Conservation (phyloP, 495 filamentous ascomycete species). For the Tuber microsphaerosporum region DNA sequence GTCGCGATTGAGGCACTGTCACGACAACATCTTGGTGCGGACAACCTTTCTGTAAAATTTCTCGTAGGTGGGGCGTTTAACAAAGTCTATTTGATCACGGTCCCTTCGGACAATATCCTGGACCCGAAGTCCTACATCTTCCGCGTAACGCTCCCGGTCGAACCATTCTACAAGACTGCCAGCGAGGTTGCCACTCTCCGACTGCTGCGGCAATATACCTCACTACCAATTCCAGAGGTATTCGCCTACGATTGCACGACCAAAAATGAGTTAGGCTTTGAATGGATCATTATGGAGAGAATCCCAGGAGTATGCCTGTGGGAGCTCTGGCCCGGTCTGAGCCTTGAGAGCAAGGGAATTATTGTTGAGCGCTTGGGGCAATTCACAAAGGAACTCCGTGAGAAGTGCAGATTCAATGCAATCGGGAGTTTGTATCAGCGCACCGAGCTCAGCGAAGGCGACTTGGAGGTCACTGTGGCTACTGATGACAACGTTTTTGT, state of each 20-base stretch:
- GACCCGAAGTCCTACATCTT: neutral
- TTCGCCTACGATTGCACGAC: too few species aligned
- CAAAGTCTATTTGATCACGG: constrained; percentile 20
- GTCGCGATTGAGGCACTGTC: constrained; percentile 11
- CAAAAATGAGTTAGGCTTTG: too few species aligned
- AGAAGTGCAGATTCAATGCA: constrained; percentile 37
- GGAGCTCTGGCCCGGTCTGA: constrained; percentile 45
- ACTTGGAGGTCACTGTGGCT: neutral
- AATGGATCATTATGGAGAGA: too few species aligned
- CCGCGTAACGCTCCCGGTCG: constrained; percentile 5
- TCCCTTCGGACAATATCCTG: neutral
- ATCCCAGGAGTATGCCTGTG: constrained; percentile 45
- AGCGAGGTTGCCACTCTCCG: constrained; percentile 54
- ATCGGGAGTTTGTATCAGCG: constrained; percentile 45
- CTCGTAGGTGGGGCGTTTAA: constrained; percentile 20
- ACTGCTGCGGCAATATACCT: constrained; percentile 47
- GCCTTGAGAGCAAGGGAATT: constrained; percentile 42
- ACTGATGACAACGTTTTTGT: constrained; percentile 16
- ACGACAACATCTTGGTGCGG: constrained; percentile 7
- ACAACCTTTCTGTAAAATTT: constrained; percentile 16
- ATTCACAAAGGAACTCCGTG: constrained; percentile 39
- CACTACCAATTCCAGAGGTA: constrained; percentile 49
- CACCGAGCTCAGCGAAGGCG: constrained; percentile 1
- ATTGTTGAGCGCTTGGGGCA: constrained; percentile 45
- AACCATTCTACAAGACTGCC: constrained; percentile 49